phyloP scores from a whole-genome alignment of 805 yeast genomes.

The Metschnikowia borealis region DNA sequence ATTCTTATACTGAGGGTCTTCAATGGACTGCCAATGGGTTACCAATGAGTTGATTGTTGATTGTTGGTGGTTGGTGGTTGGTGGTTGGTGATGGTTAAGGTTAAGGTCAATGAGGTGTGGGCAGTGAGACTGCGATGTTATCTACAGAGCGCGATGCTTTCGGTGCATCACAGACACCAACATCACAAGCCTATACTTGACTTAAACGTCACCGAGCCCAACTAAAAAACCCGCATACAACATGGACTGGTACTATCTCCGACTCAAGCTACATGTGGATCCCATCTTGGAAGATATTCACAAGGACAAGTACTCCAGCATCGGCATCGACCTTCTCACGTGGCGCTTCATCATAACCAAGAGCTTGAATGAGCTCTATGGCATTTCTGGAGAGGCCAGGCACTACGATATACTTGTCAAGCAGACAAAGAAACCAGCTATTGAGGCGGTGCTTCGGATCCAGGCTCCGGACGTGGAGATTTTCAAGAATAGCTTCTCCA shows the following conservation, averaged over 20 bases:
- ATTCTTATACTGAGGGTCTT: too few relatives aligned
- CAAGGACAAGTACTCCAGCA: slow-evolving; percentile 11
- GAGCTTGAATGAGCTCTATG: slow-evolving; percentile 27
- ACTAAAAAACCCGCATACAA: not conserved
- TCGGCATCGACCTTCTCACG: slow-evolving; percentile 27
- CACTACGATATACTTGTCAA: slow-evolving; percentile 26
- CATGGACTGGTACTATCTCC: slow-evolving; percentile 24
- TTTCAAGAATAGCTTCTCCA: slow-evolving; percentile 29
- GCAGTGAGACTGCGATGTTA: too few relatives aligned
- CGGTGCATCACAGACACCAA: too few relatives aligned
- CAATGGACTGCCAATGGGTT: too few relatives aligned
- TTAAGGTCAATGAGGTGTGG: too few relatives aligned
- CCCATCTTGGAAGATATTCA: slow-evolving; percentile 13
- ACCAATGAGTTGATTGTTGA: too few relatives aligned
- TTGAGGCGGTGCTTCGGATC: slow-evolving; percentile 23
- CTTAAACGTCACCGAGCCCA: too few relatives aligned
- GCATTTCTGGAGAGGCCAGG: slow-evolving; percentile 32
- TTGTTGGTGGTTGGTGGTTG: too few relatives aligned
- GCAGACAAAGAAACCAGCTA: slow-evolving; percentile 12
- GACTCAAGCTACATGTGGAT: slow-evolving; percentile 24
- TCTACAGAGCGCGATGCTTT: too few relatives aligned
- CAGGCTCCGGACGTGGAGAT: slow-evolving; percentile 26
- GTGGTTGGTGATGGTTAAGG: too few relatives aligned
- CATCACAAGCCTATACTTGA: too few relatives aligned
- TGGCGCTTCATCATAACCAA: slow-evolving; percentile 28